Evolutionary conservation across 148 eudicot genomes (phyloP).

Genomic region (Silene conica): DNA sequence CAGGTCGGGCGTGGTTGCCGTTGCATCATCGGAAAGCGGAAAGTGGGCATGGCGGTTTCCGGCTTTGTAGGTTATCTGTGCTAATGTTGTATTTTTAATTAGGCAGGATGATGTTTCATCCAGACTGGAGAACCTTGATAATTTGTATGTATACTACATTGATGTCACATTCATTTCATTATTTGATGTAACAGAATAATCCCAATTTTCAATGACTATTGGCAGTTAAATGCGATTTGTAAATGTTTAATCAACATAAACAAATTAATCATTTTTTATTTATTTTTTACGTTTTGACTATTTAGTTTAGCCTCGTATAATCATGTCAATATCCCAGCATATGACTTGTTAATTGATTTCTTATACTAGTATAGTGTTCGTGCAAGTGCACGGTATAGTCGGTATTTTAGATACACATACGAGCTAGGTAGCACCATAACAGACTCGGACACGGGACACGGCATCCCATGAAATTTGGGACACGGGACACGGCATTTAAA

Average conservation of each 20-base stretch:
- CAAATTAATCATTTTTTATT: too few relatives aligned
- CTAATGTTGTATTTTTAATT: conserved; percentile 13
- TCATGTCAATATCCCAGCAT: too few relatives aligned
- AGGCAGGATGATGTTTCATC: conserved; percentile 9
- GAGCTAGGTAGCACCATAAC: too few relatives aligned
- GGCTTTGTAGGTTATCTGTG: background rate
- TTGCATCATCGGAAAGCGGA: background rate
- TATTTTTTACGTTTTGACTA: too few relatives aligned
- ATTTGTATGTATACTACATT: conserved; percentile 24
- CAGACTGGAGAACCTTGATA: conserved; percentile 1
- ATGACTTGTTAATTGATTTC: too few relatives aligned
- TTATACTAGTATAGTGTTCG: too few relatives aligned
- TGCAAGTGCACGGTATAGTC: too few relatives aligned
- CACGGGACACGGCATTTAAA: too few relatives aligned
- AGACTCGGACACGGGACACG: too few relatives aligned
- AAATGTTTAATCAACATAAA: background rate
- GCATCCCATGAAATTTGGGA: too few relatives aligned
- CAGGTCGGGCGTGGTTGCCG: background rate
- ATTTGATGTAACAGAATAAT: conserved; percentile 24
- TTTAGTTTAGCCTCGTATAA: too few relatives aligned
- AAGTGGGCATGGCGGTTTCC: background rate
- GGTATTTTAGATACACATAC: too few relatives aligned
- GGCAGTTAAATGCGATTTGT: background rate
- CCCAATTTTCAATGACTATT: background rate
- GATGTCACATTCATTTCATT: conserved; percentile 30